Percentiles rank a stretch among this genome's conserved stretches.
Evolutionary conservation across 1,284 basidiomycete genomes (phyloP).

Genomic region (Malassezia nana): DNA sequence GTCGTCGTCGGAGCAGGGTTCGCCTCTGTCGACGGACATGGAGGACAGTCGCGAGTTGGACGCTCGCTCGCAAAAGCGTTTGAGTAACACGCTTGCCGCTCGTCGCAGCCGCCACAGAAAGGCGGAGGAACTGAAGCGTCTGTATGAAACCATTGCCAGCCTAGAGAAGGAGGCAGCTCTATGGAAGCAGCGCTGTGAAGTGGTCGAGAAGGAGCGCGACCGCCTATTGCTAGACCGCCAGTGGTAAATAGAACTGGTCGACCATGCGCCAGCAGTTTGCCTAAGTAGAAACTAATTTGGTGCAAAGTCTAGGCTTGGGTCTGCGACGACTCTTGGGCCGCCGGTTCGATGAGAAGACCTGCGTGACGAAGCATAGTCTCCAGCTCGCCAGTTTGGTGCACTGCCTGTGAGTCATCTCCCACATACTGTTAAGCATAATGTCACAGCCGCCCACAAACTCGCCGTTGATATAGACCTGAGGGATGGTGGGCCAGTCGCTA

Average conservation of each 20-base stretch:
- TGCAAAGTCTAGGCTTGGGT: not conserved
- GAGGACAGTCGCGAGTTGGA: slow-evolving; percentile 26
- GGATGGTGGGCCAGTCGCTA: slow-evolving; percentile 92
- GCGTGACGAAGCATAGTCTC: slow-evolving; percentile 61
- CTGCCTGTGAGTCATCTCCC: slow-evolving; percentile 50
- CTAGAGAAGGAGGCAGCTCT: slow-evolving; percentile 30
- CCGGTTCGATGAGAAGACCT: slow-evolving; percentile 20
- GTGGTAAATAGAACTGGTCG: too few species aligned
- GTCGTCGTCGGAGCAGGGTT: slow-evolving; percentile 6
- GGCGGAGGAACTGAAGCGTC: slow-evolving; percentile 37
- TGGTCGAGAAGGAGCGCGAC: slow-evolving; percentile 38
- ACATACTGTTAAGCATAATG: slow-evolving; percentile 80
- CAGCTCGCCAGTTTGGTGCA: slow-evolving; percentile 93
- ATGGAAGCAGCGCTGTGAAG: slow-evolving; percentile 43
- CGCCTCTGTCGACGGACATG: not conserved
- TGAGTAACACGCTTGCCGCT: slow-evolving; percentile 46
- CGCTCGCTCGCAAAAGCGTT: slow-evolving; percentile 40
- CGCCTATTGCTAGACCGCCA: not conserved
- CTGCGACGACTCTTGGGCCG: not conserved
- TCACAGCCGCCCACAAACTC: slow-evolving; percentile 96
- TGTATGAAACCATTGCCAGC: slow-evolving; percentile 37
- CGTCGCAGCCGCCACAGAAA: slow-evolving; percentile 44
- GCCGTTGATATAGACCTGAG: slow-evolving; percentile 85
- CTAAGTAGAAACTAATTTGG: not conserved
- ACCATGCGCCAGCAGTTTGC: too few species aligned